Base-by-base conservation (phyloP, 441 rosid genomes). In the Euphorbia corollata region DNA sequence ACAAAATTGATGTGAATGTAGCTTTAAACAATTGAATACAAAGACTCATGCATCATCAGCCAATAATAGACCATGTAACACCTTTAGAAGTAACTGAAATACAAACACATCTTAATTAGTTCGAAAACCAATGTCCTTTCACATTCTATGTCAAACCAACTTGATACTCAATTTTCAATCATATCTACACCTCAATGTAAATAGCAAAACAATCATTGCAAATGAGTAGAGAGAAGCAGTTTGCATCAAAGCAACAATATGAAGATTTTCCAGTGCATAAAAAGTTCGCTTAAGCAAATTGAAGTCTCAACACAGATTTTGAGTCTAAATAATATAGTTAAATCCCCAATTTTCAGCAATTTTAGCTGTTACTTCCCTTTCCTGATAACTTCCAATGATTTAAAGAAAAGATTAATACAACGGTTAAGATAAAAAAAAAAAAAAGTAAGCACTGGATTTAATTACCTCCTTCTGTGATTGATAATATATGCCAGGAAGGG, bases 401-500 rank as follows among this genome's bases (percentile, higher is more conserved):
- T 15, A 12, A 7, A 19, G 23, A 64, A 61, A 61, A 36, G 39
- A 24, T 22, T 19, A 34, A 48, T 48, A 24, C 11, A 16, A 63
- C 27, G 39, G 61, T 50, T 9, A 53, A 54, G 11, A 66, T 2
- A 6, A 10, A 63, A 20, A 32, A 63, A 20, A 32, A 63, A 22
- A 62, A 12, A 34, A 30, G 32, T 1, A n/a, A 7, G 15, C 36
- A 71, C 71, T 23, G 32, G 32, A 27, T 27, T 4, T 27, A 27
- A 11, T 69, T 78, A 90, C 97, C 89, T 90, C 96, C 80, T 88
- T 92, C 62, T 83, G 92, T 23, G 98, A 92, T 65, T 89, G 98
- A 78, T 85, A 90, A 71, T 79, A 84, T 63, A 75, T 78, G 73
- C 78, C 77, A 38, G 84, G 80, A 74, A 88, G 84, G 63, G 91